Percentiles rank a stretch among this genome's conserved stretches.
These are phyloP conservation scores for Ambrosia trifida DNA, from an alignment of 129 eudicot species.

Conservation along the genomic window DNA sequence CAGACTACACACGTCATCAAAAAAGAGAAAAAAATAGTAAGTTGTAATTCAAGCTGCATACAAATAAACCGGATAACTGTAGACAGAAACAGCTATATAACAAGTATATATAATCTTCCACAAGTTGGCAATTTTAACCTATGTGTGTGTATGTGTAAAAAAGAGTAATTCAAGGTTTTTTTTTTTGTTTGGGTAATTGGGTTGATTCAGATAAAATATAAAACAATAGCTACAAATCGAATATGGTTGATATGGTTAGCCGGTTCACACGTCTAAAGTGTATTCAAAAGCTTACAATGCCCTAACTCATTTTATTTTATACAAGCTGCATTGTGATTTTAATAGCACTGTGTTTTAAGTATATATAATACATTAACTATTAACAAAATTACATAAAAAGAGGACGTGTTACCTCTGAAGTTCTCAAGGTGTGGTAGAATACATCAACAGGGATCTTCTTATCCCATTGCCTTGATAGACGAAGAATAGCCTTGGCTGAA, in stretches of 20 bases:
- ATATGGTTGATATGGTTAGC: neutral
- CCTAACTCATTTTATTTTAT: neutral
- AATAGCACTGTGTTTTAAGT: neutral
- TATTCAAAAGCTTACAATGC: constrained; percentile 6
- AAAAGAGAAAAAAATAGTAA: constrained; percentile 5
- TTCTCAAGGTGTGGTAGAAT: constrained; percentile 69
- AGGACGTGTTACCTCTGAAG: constrained; percentile 63
- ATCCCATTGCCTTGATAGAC: constrained; percentile 93
- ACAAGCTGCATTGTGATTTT: neutral
- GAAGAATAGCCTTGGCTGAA: constrained; percentile 92
- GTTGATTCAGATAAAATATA: neutral
- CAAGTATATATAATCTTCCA: neutral
- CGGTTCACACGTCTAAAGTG: neutral
- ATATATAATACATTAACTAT: neutral
- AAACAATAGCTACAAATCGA: neutral
- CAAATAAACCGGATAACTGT: neutral
- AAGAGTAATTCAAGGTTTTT: neutral
- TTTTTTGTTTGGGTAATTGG: neutral
- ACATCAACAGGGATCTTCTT: constrained; percentile 68
- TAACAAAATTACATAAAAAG: neutral
- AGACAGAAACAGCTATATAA: constrained; percentile 15
- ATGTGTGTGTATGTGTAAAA: neutral
- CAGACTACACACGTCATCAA: constrained; percentile 41
- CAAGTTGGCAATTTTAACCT: neutral
- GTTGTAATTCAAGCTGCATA: constrained; percentile 8